phyloP scores from a whole-genome alignment of 2,329 filamentous ascomycete genomes.

The Fusarium sp. region DNA sequence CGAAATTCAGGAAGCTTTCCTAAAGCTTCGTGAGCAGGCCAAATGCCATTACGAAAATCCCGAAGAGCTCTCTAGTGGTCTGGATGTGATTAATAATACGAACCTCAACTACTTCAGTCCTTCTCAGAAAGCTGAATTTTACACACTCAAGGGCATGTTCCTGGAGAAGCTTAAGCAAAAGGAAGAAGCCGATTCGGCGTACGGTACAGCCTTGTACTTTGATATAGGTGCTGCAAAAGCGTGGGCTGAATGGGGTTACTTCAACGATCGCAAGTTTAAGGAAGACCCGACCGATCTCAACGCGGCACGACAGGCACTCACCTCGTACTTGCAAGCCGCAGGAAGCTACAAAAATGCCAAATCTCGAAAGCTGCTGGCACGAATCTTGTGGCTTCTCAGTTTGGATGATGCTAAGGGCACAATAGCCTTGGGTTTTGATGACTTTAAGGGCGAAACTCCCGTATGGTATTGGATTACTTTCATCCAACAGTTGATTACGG shows the following conservation, averaged over 20 bases:
- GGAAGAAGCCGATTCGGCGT: constrained; percentile 92
- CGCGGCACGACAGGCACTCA: constrained; percentile 90
- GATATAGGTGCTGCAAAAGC: constrained; percentile 96
- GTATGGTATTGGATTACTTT: constrained; percentile 99
- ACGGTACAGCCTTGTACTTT: constrained; percentile 94
- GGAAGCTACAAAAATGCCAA: constrained; percentile 98
- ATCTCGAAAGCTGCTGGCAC: constrained; percentile 90
- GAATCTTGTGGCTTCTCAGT: constrained; percentile 95
- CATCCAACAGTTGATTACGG: constrained; percentile 94
- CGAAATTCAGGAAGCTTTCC: constrained; percentile 98
- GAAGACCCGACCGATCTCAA: constrained; percentile 85
- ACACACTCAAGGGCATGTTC: constrained; percentile 99
- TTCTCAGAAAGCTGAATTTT: constrained; percentile 98
- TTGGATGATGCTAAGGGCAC: constrained; percentile 89
- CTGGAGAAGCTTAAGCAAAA: constrained; percentile 92
- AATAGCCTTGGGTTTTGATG: constrained; percentile 88
- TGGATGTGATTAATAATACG: constrained; percentile 99
- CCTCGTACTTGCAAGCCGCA: constrained; percentile 95
- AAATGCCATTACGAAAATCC: constrained; percentile 99
- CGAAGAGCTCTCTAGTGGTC: constrained; percentile 87
- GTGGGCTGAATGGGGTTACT: constrained; percentile 99
- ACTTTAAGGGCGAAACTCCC: constrained; percentile 96
- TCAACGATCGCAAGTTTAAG: constrained; percentile 97
- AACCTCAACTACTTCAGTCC: constrained; percentile 98
- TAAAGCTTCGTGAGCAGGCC: constrained; percentile 98